These are phyloP conservation scores for Neophaeococcomyces aloes DNA, from an alignment of 2,329 filamentous ascomycete genomes.

Conservation along the genomic window DNA sequence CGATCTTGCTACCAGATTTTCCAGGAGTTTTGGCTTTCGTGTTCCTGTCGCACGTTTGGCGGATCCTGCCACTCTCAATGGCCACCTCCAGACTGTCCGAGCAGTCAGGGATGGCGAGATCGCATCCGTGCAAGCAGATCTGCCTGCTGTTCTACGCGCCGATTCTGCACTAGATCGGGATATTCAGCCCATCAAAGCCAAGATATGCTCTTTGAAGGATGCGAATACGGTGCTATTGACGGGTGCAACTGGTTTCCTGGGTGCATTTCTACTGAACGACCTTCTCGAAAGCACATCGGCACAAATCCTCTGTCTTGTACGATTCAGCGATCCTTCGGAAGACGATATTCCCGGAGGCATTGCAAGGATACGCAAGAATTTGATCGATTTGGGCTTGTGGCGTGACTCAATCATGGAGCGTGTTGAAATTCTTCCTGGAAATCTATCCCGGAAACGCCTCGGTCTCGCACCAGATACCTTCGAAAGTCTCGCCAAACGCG, in stretches of 20 bases:
- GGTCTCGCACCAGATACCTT: constrained; percentile 58
- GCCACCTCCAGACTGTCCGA: constrained; percentile 61
- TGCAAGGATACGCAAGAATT: constrained; percentile 61
- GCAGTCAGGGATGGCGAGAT: constrained; percentile 62
- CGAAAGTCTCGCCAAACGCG: constrained; percentile 51
- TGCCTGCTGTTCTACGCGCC: constrained; percentile 57
- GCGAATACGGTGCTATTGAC: constrained; percentile 62
- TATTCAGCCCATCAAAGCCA: constrained; percentile 48
- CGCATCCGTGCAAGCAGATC: constrained; percentile 62
- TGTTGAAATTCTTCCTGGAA: constrained; percentile 64
- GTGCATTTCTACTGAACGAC: constrained; percentile 61
- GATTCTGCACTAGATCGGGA: constrained; percentile 60
- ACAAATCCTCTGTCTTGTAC: constrained; percentile 61
- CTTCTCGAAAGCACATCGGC: constrained; percentile 59
- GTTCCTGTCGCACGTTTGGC: constrained; percentile 62
- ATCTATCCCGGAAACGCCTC: constrained; percentile 57
- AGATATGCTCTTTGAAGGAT: constrained; percentile 50
- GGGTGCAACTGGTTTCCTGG: constrained; percentile 65
- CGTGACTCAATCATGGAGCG: constrained; percentile 66
- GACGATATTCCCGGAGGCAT: constrained; percentile 57
- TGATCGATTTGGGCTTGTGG: constrained; percentile 71
- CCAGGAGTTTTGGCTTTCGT: constrained; percentile 60
- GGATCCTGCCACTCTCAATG: constrained; percentile 59
- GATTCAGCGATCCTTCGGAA: constrained; percentile 56
- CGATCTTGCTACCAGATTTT: constrained; percentile 60